phyloP scores from a whole-genome alignment of 2,329 filamentous ascomycete genomes.

The Fusarium redolens region DNA sequence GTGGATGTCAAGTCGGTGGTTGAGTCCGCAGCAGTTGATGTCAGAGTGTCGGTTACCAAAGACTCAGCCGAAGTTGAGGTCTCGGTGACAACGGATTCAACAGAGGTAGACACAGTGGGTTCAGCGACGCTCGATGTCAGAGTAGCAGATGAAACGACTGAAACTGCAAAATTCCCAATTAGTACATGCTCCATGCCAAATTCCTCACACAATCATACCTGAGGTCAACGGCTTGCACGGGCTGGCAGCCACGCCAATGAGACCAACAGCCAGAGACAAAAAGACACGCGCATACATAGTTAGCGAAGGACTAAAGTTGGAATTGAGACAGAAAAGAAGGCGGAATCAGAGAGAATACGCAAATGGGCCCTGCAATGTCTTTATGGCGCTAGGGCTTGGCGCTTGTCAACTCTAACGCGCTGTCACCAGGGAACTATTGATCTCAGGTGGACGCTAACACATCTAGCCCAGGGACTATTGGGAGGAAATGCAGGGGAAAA shows the following conservation, averaged over 20 bases:
- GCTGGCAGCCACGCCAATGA: background rate
- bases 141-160: rapidly evolving
- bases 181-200: background rate
- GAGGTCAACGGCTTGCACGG: background rate
- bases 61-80: background rate
- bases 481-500: background rate
- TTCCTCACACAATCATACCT: background rate
- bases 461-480: rapidly evolving
- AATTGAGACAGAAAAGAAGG: background rate
- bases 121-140: background rate
- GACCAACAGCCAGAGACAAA: background rate
- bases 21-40: background rate
- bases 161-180: background rate
- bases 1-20: background rate
- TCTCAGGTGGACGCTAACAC: background rate
- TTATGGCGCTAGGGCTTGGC: background rate
- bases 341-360: background rate
- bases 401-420: background rate
- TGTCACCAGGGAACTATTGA: background rate
- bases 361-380: background rate
- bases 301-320: background rate
- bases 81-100: background rate
- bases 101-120: background rate
- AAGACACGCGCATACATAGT: rapidly evolving
- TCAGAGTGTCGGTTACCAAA: background rate